These are phyloP conservation scores for Leccinum pseudoinsigne DNA, from an alignment of 1,284 basidiomycete species.

Conservation along the genomic window DNA sequence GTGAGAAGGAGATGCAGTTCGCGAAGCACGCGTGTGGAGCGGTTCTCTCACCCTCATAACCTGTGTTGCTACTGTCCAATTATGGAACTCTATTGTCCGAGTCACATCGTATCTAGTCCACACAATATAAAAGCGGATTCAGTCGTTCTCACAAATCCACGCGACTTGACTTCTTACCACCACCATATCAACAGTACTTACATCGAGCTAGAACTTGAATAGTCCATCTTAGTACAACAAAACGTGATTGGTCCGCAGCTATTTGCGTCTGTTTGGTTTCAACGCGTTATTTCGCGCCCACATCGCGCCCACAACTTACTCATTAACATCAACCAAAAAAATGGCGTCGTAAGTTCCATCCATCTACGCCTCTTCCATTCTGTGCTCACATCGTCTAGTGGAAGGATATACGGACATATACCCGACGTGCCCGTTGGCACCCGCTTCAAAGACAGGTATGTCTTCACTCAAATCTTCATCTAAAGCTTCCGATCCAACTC, in stretches of 20 bases:
- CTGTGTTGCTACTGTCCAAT: background rate
- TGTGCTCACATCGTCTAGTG: slow-evolving; percentile 8
- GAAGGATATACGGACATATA: slow-evolving; percentile 25
- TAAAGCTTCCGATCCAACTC: background rate
- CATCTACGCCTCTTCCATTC: background rate
- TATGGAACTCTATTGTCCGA: background rate
- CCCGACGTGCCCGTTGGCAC: background rate
- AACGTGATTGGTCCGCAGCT: slow-evolving; percentile 3
- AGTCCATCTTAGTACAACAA: background rate
- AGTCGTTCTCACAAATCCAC: background rate
- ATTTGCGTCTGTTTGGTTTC: slow-evolving; percentile 19
- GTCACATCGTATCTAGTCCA: background rate
- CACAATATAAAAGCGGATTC: slow-evolving; percentile 14
- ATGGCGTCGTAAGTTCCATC: slow-evolving; percentile 22
- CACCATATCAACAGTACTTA: slow-evolving; percentile 4
- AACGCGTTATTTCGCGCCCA: background rate
- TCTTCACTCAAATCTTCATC: background rate
- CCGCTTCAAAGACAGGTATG: slow-evolving; percentile 21
- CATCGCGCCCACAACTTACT: background rate
- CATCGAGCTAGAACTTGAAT: background rate
- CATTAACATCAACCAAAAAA: background rate
- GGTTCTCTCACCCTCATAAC: background rate
- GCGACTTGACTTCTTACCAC: slow-evolving; percentile 16
- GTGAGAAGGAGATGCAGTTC: slow-evolving; percentile 49
- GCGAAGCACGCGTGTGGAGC: background rate